Evolutionary conservation across 2,329 filamentous ascomycete species (phyloP).

Genomic region (Xylaria sp.): DNA sequence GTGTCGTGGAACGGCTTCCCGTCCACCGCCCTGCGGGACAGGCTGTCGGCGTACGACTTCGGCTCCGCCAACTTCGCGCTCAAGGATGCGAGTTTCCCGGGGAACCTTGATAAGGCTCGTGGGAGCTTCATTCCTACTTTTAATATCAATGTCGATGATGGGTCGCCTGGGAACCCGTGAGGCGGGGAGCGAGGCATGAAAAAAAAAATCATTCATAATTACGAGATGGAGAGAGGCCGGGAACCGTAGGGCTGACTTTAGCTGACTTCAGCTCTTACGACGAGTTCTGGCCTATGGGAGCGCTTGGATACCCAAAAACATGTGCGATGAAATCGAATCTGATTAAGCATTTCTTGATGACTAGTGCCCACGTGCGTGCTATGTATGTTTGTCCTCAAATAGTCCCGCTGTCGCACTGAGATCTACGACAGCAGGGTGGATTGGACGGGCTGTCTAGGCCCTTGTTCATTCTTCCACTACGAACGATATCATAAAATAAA

Average conservation of each 20-base stretch:
- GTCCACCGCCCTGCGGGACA: slow-evolving; percentile 34
- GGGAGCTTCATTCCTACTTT: slow-evolving; percentile 62
- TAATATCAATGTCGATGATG: slow-evolving; percentile 54
- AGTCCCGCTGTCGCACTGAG: slow-evolving; percentile 65
- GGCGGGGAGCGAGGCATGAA: not conserved
- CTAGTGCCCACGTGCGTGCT: not conserved
- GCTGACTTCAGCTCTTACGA: not conserved
- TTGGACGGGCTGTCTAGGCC: slow-evolving; percentile 72
- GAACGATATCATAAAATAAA: slow-evolving; percentile 56
- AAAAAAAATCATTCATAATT: not conserved
- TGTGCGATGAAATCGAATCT: not conserved
- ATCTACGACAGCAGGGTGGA: slow-evolving; percentile 68
- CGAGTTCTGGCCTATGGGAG: not conserved
- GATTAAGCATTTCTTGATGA: not conserved
- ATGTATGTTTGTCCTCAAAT: slow-evolving; percentile 63
- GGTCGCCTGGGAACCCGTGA: slow-evolving; percentile 37
- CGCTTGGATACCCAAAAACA: not conserved
- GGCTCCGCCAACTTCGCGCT: slow-evolving; percentile 36
- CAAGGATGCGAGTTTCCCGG: slow-evolving; percentile 34
- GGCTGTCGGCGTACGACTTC: slow-evolving; percentile 37
- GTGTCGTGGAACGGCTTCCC: slow-evolving; percentile 41
- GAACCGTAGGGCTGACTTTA: not conserved
- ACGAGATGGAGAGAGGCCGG: not conserved
- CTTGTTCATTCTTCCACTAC: slow-evolving; percentile 64
- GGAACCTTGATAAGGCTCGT: slow-evolving; percentile 33